Evolutionary conservation across 1,284 basidiomycete genomes (phyloP).

Genomic region (Coniophora puteana): DNA sequence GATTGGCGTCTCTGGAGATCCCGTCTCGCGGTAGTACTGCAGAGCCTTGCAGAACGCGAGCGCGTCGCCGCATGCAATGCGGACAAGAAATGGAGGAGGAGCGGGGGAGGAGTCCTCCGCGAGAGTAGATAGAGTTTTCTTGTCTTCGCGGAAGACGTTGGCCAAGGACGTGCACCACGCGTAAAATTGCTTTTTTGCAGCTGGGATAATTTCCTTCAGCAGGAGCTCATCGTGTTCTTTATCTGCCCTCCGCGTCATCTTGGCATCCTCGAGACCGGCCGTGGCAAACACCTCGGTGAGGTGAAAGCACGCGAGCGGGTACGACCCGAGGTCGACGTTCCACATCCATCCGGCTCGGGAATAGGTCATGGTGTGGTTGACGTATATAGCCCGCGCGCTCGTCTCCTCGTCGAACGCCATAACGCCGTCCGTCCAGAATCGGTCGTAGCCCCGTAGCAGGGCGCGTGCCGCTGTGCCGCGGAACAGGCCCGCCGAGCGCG

Average conservation of each 20-base stretch:
- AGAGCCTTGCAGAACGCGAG: constrained; percentile 28
- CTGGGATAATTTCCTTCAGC: constrained; percentile 17
- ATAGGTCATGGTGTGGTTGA: constrained; percentile 49
- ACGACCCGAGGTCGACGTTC: constrained; percentile 42
- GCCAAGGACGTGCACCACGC: constrained; percentile 21
- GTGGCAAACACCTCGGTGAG: constrained; percentile 35
- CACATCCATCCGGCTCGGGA: constrained; percentile 37
- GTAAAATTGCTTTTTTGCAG: constrained; percentile 18
- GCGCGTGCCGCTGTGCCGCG: constrained; percentile 15
- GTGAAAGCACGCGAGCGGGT: constrained; percentile 46
- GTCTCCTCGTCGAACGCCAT: constrained; percentile 28
- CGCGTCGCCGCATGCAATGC: constrained; percentile 36
- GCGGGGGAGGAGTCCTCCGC: too few species aligned
- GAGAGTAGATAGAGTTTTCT: constrained; percentile 3
- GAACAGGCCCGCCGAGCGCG: constrained; percentile 39
- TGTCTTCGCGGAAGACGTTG: constrained; percentile 8
- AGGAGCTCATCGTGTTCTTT: constrained; percentile 8
- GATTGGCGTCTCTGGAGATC: constrained; percentile 23
- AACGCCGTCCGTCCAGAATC: constrained; percentile 42
- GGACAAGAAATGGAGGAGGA: constrained; percentile 26
- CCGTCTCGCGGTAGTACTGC: constrained; percentile 13
- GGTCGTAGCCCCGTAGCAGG: constrained; percentile 21
- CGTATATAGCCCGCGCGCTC: constrained; percentile 22
- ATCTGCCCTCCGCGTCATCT: constrained; percentile 1
- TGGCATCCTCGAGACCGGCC: background rate